These are phyloP conservation scores for Pyrenopolyporus hunteri DNA, from an alignment of 495 filamentous ascomycete genomes.

Conservation along the genomic window DNA sequence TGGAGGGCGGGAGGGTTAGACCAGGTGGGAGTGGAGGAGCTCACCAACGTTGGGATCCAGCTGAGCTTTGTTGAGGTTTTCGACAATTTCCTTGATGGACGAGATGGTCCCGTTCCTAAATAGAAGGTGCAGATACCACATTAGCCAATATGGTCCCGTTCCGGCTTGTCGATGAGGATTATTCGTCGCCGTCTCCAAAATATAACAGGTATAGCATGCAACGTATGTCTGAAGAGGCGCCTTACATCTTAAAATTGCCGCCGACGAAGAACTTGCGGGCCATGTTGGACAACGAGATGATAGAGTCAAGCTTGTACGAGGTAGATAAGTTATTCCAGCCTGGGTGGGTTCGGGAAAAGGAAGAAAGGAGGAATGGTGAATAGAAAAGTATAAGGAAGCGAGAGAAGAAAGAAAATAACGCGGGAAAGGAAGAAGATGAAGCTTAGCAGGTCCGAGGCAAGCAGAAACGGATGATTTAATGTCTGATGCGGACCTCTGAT, in stretches of 20 bases:
- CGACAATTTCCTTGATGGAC: slow-evolving; percentile 84
- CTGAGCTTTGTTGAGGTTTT: slow-evolving; percentile 81
- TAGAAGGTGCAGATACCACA: not conserved
- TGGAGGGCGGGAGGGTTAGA: no score
- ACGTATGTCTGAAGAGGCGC: slow-evolving; percentile 31
- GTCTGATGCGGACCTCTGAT: slow-evolving; percentile 15
- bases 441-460: not conserved
- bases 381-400: slow-evolving; percentile 7
- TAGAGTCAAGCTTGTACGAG: slow-evolving; percentile 1
- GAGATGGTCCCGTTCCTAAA: slow-evolving; percentile 88
- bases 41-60: slow-evolving; percentile 71
- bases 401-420: slow-evolving; percentile 37
- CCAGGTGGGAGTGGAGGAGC: no score
- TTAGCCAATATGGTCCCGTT: slow-evolving; percentile 8
- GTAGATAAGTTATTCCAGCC: slow-evolving; percentile 1
- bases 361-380: not conserved
- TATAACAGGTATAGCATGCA: not conserved
- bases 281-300: slow-evolving; percentile 61
- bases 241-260: slow-evolving; percentile 98
- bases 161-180: not conserved
- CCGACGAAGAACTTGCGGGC: slow-evolving; percentile 98
- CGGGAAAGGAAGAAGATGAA: slow-evolving; percentile 16
- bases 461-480: slow-evolving; percentile 17
- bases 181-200: not conserved
- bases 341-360: no score